These are phyloP conservation scores for Fraxinus paxiana DNA, from an alignment of 305 asterid species.

Conservation along the genomic window DNA sequence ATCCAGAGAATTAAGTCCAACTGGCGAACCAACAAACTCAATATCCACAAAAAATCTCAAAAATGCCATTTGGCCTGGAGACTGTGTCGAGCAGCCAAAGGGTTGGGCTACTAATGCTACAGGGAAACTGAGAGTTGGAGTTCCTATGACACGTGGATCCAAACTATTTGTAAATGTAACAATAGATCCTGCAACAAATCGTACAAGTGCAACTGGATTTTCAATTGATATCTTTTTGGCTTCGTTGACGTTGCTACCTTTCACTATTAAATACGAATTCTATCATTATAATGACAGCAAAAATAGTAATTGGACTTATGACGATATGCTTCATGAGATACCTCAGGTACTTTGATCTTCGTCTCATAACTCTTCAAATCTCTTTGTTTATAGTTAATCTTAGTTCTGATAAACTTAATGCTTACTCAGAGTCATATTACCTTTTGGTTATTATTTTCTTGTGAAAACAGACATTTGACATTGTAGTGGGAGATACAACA, in stretches of 20 bases:
- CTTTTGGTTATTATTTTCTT: background rate
- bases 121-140: slow-evolving; percentile 43
- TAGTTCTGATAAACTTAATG: background rate
- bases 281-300: slow-evolving; percentile 13
- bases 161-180: slow-evolving; percentile 30
- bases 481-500: slow-evolving; percentile 55
- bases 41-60: slow-evolving; percentile 30
- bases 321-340: slow-evolving; percentile 33
- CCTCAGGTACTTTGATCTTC: slow-evolving; percentile 29
- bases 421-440: background rate
- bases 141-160: slow-evolving; percentile 43
- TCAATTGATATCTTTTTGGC: slow-evolving; percentile 48
- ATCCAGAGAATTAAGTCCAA: slow-evolving; percentile 14
- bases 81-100: slow-evolving; percentile 35
- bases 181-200: slow-evolving; percentile 21
- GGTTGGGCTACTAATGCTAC: slow-evolving; percentile 47
- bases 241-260: slow-evolving; percentile 27
- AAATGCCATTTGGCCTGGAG: slow-evolving; percentile 58
- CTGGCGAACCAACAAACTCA: slow-evolving; percentile 20
- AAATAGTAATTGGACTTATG: slow-evolving; percentile 25
- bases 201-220: slow-evolving; percentile 37
- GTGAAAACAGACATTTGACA: slow-evolving; percentile 32
- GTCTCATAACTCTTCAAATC: background rate
- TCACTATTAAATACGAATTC: slow-evolving; percentile 29
- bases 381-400: background rate